phyloP scores from a whole-genome alignment of 2,329 filamentous ascomycete genomes.

The Thyridium curvatum region DNA sequence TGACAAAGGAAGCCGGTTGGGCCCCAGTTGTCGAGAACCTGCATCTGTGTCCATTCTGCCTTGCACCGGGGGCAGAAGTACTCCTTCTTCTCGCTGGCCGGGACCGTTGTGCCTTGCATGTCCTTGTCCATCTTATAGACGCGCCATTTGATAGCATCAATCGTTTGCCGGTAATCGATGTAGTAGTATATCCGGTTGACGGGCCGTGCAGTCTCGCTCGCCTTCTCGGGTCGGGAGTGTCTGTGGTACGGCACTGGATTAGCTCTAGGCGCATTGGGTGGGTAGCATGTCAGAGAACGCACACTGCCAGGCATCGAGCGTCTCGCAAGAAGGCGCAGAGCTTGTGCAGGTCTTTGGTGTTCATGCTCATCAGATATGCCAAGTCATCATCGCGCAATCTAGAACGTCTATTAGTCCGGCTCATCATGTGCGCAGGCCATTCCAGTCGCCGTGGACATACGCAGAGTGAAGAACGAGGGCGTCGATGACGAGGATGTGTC shows the following conservation, averaged over 20 bases:
- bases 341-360: conserved; percentile 87
- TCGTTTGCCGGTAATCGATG: conserved; percentile 88
- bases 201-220: conserved; percentile 57
- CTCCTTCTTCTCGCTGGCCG: conserved; percentile 83
- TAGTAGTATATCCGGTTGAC: conserved; percentile 92
- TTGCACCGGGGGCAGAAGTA: conserved; percentile 79
- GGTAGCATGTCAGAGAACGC: conserved; percentile 28
- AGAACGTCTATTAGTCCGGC: conserved; percentile 31
- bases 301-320: conserved; percentile 79
- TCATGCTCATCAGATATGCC: conserved; percentile 79
- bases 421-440: conserved; percentile 23
- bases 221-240: conserved; percentile 75
- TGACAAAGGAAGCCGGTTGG: conserved; percentile 75
- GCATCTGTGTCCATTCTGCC: conserved; percentile 81
- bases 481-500: conserved; percentile 79
- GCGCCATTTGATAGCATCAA: conserved; percentile 94
- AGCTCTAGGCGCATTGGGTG: neutral
- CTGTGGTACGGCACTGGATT: conserved; percentile 26
- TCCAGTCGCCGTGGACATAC: conserved; percentile 43
- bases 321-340: conserved; percentile 79
- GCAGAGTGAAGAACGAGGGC: conserved; percentile 76
- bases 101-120: conserved; percentile 77
- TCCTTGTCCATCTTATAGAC: conserved; percentile 83
- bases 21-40: conserved; percentile 74
- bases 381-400: conserved; percentile 76